A percentile compares a stretch with the other conserved stretches of the same genome.
Conservation (phyloP, 1,284 basidiomycete species). For the Ceratobasidium papillatum region DNA sequence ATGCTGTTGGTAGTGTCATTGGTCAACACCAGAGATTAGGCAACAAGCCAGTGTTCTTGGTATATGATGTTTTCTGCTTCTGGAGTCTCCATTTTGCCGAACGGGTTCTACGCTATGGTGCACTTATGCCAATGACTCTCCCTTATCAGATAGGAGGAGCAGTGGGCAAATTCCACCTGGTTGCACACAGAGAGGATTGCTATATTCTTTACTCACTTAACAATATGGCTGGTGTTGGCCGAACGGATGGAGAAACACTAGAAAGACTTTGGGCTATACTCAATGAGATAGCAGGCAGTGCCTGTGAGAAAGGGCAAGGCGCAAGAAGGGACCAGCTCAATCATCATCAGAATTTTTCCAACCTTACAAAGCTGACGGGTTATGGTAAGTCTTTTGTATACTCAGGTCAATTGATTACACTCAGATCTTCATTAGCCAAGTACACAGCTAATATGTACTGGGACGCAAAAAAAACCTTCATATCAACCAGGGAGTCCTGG, state of each 20-base stretch:
- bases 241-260: background rate
- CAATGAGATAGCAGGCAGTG: conserved; percentile 21
- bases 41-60: background rate
- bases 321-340: background rate
- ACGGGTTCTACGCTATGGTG: background rate
- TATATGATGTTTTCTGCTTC: conserved; percentile 8
- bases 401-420: background rate
- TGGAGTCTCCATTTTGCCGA: background rate
- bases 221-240: background rate
- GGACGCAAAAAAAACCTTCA: background rate
- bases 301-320: conserved; percentile 1
- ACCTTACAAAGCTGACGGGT: background rate
- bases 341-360: conserved; percentile 9
- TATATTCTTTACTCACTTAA: background rate
- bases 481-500: background rate
- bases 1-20: background rate
- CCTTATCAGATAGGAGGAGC: background rate
- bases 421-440: background rate
- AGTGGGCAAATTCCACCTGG: conserved; percentile 2
- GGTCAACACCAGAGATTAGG: background rate
- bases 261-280: background rate
- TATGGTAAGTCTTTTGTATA: background rate
- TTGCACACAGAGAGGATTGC: background rate
- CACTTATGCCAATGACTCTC: background rate
- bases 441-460: background rate